Base-by-base conservation (phyloP, 2,329 filamentous ascomycete genomes). In the Fusarium multiceps region DNA sequence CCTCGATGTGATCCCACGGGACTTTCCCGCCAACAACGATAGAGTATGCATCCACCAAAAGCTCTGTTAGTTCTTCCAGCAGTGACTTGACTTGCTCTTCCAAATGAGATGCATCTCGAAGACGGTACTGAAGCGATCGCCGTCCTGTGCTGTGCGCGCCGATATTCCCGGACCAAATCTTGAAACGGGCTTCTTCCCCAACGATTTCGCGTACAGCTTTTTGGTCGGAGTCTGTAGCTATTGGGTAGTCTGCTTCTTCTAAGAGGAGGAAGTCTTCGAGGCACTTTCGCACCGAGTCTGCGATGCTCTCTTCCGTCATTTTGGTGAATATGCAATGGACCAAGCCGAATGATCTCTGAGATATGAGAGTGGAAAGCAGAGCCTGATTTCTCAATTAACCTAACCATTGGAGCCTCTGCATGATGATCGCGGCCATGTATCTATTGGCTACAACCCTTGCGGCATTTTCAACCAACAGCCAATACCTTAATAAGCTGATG, bases 21-120 rank as follows among this genome's bases (percentile, higher is more conserved):
- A 49, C 5, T 2, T n/a, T 34, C 10, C 6, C 47, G 0, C 47
- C 28, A 3, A 21, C 6, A 2, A 8, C 16, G 5, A 49, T 23
- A 4, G 16, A 10, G 12, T 9, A 23, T 9, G 47, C 28, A 3
- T 49, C 47, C 16, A 0, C 5, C 14, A 72, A 20, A 0, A 55
- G 46, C 3, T 54, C 55, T 0, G 0, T 4, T 3, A 69, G 16
- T 2, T 72, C 58, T 0, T 6, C 11, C 0, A 72, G 11, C 0
- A 72, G 47, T 2, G 11, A 27, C 0, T 9, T 1, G 0, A 69
- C 53, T 4, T 69, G 68, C 0, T 53, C 8, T 0, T 47, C 32
- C 0, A 72, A 49, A 13, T 64, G 54, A 1, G 65, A 72, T 0
- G 65, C 47, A 43, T 72, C 68, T 6, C 59, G 49, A 3, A 72